Base-by-base conservation (phyloP, 163 green algal species). In the Volvox carteri region DNA sequence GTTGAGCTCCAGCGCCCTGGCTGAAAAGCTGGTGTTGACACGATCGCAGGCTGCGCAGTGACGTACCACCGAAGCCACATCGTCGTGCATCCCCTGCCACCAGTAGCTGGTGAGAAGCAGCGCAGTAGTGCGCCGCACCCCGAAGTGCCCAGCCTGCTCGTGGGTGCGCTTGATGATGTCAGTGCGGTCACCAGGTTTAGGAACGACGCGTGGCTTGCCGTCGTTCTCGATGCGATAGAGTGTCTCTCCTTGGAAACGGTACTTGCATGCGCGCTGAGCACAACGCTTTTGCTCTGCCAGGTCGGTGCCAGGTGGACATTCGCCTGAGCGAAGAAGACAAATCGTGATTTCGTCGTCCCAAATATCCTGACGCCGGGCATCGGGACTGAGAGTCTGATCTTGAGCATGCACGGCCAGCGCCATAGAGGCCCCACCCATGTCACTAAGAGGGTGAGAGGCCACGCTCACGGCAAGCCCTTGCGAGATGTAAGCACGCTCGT, bases 101-200 rank as follows among this genome's bases (percentile, higher is more conserved):
- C 78, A 86, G 23, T 62, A 86, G 56, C 16, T 33, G 3, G 21
- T 86, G 37, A 75, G 23, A 5, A 86, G 54, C 35, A 86, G 56
- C 21, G 54, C 56, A 23, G n/a, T 60, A 1, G 78, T 86, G 37
- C 78, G 78, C 23, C 78, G 56, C 56, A 46, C 39, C 0, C 78
- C 78, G 23, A 86, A 86, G 19, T 86, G 54, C 1, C 78, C 54
- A 60, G 56, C 75, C 23, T 86, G 54, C 39, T 86, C 56, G 14
- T 75, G 78, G 1, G 41, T 76, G 2, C 21, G 56, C 39, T 62
- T 75, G 56, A 86, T 76, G 39, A 86, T 30, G 16, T 60, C 56
- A 0, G 18, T 28, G 7, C 78, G 56, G 21, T 86, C 56, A 3
- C 37, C 1, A 1, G 78, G 78, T 7, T 21, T 42, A 4, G 78